Evolutionary conservation across 2,329 filamentous ascomycete genomes (phyloP), one percentile per base, ranked within the genome.

Genomic region (Penicillium sp.): DNA sequence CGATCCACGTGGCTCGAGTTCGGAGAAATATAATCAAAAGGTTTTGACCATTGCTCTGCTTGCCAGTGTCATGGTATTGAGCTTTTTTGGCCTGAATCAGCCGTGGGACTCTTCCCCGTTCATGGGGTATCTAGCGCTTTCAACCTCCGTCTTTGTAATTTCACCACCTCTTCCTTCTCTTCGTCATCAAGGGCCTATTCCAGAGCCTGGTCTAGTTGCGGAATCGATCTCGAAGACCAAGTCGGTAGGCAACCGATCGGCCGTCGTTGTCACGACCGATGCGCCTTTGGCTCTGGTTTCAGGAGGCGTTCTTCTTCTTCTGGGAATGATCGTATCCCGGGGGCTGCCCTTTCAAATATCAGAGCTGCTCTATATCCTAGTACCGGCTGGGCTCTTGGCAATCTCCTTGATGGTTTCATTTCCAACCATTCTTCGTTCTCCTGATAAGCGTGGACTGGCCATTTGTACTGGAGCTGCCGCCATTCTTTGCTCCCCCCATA

Each of bases 41-140:
- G 65, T 59, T 23, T 40, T 67, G 7, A 69, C 68, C 2, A 46
- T 69, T 29, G 56, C 58, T 25, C 53, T 73, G 23, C 49, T 75
- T 27, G 57, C 48, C 18, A 47, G 56, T 9, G 60, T 65, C 6
- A 49, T 67, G 3, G 20, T 68, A 5, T 49, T 70, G 35, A 67
- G 67, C 58, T 65, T 66, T 12, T 53, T 69, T 22, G 69, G 71
- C 2, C 56, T 71, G 52, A 69, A 69, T 51, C 53, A 66, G 59
- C 61, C 57, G 53, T 70, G 64, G 66, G 69, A 73, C 52, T 66
- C 73, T 22, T 73, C 73, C 27, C 71, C 77, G 2, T 26, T 78
- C 11, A 56, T 77, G 35, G 81, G 81, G 26, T 81, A 83, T 56
- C 43, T 77, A 25, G 75, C 79, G 20, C 67, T 84, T 50, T 58